These are phyloP conservation scores for Arachnomyces sp. DNA, from an alignment of 2,329 filamentous ascomycete genomes.

Conservation along the genomic window DNA sequence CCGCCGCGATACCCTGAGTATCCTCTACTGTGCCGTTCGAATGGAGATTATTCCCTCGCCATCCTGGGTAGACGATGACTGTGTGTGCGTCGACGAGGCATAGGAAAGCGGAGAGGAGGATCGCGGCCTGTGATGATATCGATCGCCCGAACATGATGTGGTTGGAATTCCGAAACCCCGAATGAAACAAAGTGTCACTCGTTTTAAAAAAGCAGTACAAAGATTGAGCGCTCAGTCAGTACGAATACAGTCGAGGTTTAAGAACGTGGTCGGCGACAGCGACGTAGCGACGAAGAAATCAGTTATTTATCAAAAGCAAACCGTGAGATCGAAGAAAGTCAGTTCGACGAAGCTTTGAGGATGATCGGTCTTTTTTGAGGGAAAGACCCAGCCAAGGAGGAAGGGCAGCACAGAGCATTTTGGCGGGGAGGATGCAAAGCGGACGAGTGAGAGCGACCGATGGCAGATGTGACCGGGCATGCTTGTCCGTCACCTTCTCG, in stretches of 20 bases:
- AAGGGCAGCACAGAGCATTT: background rate
- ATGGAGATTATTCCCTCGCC: conserved; percentile 77
- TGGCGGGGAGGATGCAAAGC: background rate
- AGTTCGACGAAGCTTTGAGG: no score
- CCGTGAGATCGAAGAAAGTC: no score
- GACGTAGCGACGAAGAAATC: no score
- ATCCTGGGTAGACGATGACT: conserved; percentile 79
- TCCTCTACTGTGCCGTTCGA: conserved; percentile 56
- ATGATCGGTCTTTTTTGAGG: conserved; percentile 4
- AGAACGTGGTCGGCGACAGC: no score
- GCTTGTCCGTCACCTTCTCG: background rate
- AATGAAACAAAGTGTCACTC: background rate
- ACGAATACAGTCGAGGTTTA: no score
- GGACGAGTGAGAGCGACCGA: background rate
- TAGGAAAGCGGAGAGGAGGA: conserved; percentile 27
- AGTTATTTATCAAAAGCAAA: no score
- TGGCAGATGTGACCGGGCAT: conserved; percentile 1
- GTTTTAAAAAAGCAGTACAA: no score
- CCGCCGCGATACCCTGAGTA: conserved; percentile 37
- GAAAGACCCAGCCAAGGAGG: background rate
- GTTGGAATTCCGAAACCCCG: conserved; percentile 1
- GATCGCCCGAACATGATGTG: conserved; percentile 23
- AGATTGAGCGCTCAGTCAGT: no score
- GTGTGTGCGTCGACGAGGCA: conserved; percentile 50
- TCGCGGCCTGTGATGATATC: conserved; percentile 20